Evolutionary conservation across 73 alveolate genomes (phyloP), one percentile per base, ranked within the genome.

Genomic region (Halteria grandinella): DNA sequence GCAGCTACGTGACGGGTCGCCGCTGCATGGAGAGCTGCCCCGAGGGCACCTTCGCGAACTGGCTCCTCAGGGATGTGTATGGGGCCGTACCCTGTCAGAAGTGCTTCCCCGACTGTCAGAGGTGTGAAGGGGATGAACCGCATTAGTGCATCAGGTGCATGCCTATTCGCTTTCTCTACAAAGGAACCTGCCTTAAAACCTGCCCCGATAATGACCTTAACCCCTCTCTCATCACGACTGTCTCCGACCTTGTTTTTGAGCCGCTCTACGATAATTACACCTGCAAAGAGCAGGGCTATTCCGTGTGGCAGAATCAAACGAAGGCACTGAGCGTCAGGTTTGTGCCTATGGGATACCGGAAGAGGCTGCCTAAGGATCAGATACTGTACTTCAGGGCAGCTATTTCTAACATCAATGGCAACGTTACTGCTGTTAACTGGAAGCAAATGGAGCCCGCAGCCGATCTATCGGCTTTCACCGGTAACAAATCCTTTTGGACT

Each of bases 131-230:
- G 6, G 63, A 66, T 44, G 23, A 66, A 8, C 80, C 80, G 1
- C 8, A 2, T 15, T 40, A 25, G 1, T 66, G 80, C 37, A 18
- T n/a, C 1, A 24, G 10, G 47, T 66, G 80, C 39, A 34, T 44
- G 63, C 80, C 80, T 0, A 47, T 66, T 4, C n/a, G 80, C 7
- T 66, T 25, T 39, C 3, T 18, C 6, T 43, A 25, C n/a, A 25
- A 66, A 21, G 80, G 80, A 5, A 53, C 69, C 2, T 66, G 80
- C 29, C 23, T 66, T 6, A 5, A 6, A 41, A 8, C 20, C 20
- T 66, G 80, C 33, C 80, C 80, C 6, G 80, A 66, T 31, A 45
- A 41, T 23, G 69, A 66, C n/a, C 5, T 66, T n/a, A n/a, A n/a
- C 1, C 55, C 69, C 4, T 14, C 47, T 1, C 34, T 7, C 3